These are phyloP conservation scores for Scenedesmus sp. DNA, from an alignment of 163 green algal genomes.

Conservation along the genomic window DNA sequence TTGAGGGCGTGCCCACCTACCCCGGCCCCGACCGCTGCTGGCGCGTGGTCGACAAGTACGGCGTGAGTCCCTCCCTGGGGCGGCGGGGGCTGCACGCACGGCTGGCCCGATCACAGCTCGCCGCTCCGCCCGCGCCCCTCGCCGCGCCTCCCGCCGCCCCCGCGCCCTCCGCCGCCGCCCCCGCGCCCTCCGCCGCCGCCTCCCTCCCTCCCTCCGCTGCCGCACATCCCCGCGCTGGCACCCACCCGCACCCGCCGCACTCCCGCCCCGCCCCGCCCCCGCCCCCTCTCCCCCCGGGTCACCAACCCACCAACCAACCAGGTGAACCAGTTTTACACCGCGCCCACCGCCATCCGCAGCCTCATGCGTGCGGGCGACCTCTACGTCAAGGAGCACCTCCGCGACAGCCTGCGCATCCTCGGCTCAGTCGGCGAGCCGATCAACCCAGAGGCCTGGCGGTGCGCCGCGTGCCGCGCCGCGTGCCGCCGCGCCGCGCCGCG, in stretches of 20 bases:
- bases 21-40: conserved; percentile 90
- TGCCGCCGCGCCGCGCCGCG: too few species aligned
- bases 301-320: conserved; percentile 6
- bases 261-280: not conserved
- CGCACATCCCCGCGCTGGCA: too few species aligned
- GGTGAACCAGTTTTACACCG: conserved; percentile 96
- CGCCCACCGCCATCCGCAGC: conserved; percentile 93
- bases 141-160: too few species aligned
- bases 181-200: too few species aligned
- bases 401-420: conserved; percentile 65
- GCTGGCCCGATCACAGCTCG: too few species aligned
- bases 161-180: too few species aligned
- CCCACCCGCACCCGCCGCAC: not conserved
- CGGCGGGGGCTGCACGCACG: not conserved
- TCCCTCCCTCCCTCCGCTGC: too few species aligned
- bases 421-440: conserved; percentile 79
- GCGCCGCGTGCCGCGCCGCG: too few species aligned
- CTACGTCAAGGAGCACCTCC: conserved; percentile 69
- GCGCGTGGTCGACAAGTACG: conserved; percentile 93
- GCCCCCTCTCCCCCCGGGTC: too few species aligned
- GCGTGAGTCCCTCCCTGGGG: conserved; percentile 56
- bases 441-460: conserved; percentile 77
- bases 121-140: too few species aligned
- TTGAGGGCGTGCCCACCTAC: conserved; percentile 96
- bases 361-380: conserved; percentile 88